These are phyloP conservation scores for Kwoniella shivajii DNA, from an alignment of 1,284 basidiomycete species.

Conservation along the genomic window DNA sequence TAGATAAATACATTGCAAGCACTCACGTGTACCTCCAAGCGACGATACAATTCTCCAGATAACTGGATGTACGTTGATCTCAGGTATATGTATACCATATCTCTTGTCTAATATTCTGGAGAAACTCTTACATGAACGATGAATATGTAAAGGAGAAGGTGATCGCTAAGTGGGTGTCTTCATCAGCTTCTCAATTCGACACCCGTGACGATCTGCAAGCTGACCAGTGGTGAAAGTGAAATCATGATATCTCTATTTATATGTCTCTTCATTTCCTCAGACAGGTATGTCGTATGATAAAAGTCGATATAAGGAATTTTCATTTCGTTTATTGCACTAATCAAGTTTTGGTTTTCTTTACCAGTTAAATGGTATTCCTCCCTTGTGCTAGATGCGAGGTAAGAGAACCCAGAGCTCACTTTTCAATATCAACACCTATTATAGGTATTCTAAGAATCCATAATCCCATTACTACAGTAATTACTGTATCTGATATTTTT, in stretches of 20 bases:
- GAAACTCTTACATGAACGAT: constrained; percentile 23
- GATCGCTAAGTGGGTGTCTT: constrained; percentile 21
- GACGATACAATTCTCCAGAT: constrained; percentile 75
- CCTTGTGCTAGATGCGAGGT: too few relatives aligned
- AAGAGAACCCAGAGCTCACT: constrained; percentile 56
- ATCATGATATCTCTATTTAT: constrained; percentile 68
- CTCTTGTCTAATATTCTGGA: constrained; percentile 33
- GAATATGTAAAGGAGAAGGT: constrained; percentile 26
- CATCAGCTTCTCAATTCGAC: neutral
- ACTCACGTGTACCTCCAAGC: constrained; percentile 76
- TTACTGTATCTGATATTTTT: constrained; percentile 39
- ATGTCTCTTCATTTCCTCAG: constrained; percentile 65
- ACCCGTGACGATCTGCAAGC: constrained; percentile 1
- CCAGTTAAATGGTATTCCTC: too few relatives aligned
- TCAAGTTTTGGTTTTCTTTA: too few relatives aligned
- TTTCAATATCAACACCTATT: constrained; percentile 70
- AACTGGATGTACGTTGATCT: constrained; percentile 74
- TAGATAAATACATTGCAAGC: constrained; percentile 63
- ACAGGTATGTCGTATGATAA: constrained; percentile 62
- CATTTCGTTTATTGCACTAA: constrained; percentile 59
- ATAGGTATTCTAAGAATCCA: constrained; percentile 77
- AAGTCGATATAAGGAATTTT: constrained; percentile 81
- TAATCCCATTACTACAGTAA: constrained; percentile 65
- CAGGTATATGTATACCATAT: constrained; percentile 70
- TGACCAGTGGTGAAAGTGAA: constrained; percentile 69